phyloP scores from a whole-genome alignment of 139 green algal species.

The Coelastrella sp. region DNA sequence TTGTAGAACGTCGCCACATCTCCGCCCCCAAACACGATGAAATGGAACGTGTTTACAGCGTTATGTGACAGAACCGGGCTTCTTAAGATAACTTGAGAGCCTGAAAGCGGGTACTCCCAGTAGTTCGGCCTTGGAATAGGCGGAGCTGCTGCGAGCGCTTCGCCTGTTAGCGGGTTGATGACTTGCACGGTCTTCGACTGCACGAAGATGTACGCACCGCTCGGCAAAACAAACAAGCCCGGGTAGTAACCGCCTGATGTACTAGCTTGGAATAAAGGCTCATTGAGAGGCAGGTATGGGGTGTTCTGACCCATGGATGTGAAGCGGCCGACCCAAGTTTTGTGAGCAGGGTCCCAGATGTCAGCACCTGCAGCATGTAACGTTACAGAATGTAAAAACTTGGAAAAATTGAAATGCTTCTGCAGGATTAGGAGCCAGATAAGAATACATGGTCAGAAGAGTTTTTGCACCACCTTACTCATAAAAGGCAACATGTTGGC shows the following conservation, averaged over 20 bases:
- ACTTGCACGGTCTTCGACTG: slow-evolving; percentile 8
- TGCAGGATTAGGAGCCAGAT: too few species aligned
- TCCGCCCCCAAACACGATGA: slow-evolving; percentile 21
- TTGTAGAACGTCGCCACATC: not conserved
- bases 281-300: slow-evolving; percentile 19
- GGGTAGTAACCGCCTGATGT: not conserved
- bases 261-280: not conserved
- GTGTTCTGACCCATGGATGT: slow-evolving; percentile 17
- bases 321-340: slow-evolving; percentile 23
- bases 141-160: not conserved
- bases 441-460: too few species aligned
- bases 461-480: too few species aligned
- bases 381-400: too few species aligned
- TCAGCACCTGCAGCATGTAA: not conserved
- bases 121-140: not conserved
- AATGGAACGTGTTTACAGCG: not conserved
- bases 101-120: slow-evolving; percentile 26
- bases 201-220: slow-evolving; percentile 4
- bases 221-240: not conserved
- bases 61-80: not conserved
- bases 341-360: slow-evolving; percentile 16
- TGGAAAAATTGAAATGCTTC: too few species aligned
- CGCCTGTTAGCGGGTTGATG: slow-evolving; percentile 24
- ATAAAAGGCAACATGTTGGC: too few species aligned
- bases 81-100: not conserved